phyloP scores from a whole-genome alignment of 106 monocot genomes.

The Ottelia alismoides region DNA sequence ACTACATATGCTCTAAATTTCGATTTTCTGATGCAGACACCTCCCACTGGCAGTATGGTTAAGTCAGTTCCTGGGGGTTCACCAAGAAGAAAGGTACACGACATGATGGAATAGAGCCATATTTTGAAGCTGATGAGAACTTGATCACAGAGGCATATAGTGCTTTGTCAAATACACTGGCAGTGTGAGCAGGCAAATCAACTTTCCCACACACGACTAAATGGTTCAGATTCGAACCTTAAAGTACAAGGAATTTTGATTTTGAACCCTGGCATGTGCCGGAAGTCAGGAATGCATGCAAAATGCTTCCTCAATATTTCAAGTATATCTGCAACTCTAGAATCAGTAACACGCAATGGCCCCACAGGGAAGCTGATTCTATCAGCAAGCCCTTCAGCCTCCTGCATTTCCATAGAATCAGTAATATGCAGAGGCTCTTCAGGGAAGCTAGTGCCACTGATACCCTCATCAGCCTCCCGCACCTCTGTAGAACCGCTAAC shows the following conservation, averaged over 20 bases:
- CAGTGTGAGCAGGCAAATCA: conserved; percentile 14
- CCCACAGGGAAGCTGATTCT: conserved; percentile 26
- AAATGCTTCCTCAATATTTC: conserved; percentile 58
- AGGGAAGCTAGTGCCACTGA: conserved; percentile 1
- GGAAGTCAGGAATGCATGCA: conserved; percentile 60
- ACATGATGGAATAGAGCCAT: conserved; percentile 57
- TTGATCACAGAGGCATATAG: conserved; percentile 59
- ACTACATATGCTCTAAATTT: conserved; percentile 27
- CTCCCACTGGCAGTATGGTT: conserved; percentile 32
- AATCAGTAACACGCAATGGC: conserved; percentile 56
- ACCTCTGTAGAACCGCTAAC: conserved; percentile 67
- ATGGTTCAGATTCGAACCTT: conserved; percentile 52
- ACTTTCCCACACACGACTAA: conserved; percentile 36
- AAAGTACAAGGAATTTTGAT: conserved; percentile 69
- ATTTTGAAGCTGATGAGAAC: conserved; percentile 65
- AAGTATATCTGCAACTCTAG: conserved; percentile 48
- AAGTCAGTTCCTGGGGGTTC: conserved; percentile 30
- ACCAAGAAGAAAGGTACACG: conserved; percentile 76
- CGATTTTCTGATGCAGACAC: conserved; percentile 10
- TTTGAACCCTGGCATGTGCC: conserved; percentile 55
- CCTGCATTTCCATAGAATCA: too few species aligned
- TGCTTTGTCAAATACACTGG: conserved; percentile 32
- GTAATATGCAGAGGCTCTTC: conserved; percentile 6
- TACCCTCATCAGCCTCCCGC: conserved; percentile 31
- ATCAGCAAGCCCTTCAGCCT: conserved; percentile 12